Conservation (phyloP, 768 basidiomycete species). For the Lactarius pseudohatsudake region DNA sequence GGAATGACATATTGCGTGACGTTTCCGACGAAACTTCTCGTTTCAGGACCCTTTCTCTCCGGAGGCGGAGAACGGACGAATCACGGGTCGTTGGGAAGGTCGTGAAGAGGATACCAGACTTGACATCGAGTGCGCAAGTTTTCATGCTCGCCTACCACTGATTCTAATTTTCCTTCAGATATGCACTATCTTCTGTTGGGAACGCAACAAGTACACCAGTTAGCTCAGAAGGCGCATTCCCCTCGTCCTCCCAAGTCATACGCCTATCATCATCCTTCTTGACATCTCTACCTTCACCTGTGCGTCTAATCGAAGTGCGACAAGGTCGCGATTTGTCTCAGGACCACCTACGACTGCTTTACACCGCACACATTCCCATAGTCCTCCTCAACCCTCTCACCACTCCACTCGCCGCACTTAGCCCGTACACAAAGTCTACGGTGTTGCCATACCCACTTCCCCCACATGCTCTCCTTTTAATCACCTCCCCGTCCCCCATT, state of each 20-base stretch:
- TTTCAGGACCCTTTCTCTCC: constrained; percentile 67
- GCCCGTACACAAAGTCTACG: constrained; percentile 33
- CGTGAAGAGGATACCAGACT: constrained; percentile 17
- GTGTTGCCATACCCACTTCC: constrained; percentile 33
- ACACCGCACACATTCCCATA: constrained; percentile 59
- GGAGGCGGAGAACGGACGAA: constrained; percentile 43
- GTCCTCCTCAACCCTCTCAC: constrained; percentile 62
- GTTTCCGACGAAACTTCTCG: constrained; percentile 20
- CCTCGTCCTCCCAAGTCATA: neutral
- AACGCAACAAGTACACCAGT: neutral
- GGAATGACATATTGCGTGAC: constrained; percentile 20
- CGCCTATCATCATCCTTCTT: constrained; percentile 24
- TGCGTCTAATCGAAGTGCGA: constrained; percentile 34
- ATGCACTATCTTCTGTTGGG: neutral
- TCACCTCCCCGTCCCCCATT: constrained; percentile 31
- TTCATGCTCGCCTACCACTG: neutral
- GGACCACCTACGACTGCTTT: constrained; percentile 28
- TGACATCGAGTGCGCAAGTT: constrained; percentile 25
- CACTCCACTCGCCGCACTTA: constrained; percentile 41
- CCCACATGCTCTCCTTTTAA: constrained; percentile 34
- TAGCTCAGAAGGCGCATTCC: neutral
- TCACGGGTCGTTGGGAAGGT: constrained; percentile 52
- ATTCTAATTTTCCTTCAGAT: constrained; percentile 4
- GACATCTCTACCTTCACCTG: constrained; percentile 20
- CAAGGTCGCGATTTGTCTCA: constrained; percentile 17